These are phyloP conservation scores for Phytophthora sp. DNA, from an alignment of 352 stramenopile genomes.

Conservation along the genomic window DNA sequence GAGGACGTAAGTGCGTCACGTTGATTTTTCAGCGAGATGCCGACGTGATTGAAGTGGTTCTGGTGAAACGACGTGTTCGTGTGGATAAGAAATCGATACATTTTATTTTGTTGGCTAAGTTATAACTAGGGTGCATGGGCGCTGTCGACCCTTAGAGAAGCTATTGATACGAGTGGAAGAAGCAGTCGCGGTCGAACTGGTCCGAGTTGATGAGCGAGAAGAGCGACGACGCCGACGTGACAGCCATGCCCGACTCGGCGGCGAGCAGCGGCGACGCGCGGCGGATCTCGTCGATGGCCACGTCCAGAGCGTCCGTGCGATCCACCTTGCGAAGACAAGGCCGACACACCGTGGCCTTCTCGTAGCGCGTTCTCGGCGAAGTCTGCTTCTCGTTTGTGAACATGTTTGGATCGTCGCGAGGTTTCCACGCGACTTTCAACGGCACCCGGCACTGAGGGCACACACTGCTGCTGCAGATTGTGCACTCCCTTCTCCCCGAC, in stretches of 20 bases:
- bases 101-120: not conserved
- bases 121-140: not conserved
- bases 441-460: constrained; percentile 26
- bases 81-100: not conserved
- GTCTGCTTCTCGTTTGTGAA: constrained; percentile 4
- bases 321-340: constrained; percentile 32
- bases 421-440: constrained; percentile 26
- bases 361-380: constrained; percentile 4
- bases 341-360: constrained; percentile 35
- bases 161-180: constrained; percentile 36
- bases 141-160: not conserved
- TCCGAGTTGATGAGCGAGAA: constrained; percentile 49
- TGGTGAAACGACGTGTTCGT: not conserved
- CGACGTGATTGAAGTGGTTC: constrained; percentile 27
- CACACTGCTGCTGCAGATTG: constrained; percentile 22
- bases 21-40: constrained; percentile 8
- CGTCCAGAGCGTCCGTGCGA: constrained; percentile 28
- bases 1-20: constrained; percentile 4
- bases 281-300: constrained; percentile 39
- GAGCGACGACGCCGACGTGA: constrained; percentile 40
- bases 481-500: constrained; percentile 18
- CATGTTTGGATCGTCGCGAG: constrained; percentile 16
- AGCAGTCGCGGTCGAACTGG: constrained; percentile 38
- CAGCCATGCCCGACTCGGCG: constrained; percentile 25
- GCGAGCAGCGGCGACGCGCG: constrained; percentile 33